Evolutionary conservation across 495 filamentous ascomycete species (phyloP), one percentile per base, ranked within the genome.

Genomic region (Podospora bellae-mahoneyi): DNA sequence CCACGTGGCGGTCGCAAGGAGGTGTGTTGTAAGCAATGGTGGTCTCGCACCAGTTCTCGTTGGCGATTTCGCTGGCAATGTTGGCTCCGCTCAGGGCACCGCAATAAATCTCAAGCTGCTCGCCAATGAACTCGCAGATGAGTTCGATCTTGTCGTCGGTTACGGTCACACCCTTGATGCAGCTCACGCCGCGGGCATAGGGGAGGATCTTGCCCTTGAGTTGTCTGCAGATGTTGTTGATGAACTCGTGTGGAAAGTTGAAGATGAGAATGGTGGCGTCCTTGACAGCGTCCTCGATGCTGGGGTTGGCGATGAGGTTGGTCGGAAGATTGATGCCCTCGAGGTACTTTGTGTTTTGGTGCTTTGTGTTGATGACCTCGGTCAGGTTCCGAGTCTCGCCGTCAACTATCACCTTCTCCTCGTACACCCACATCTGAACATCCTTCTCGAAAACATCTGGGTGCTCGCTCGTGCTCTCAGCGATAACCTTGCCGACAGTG

Each of bases 271-370:
- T 90, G 3, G 92, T 89, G 66, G 92, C 88, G 75, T 90, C 89
- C 74, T 88, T 86, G 72, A 94, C 94, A 5, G 94, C 87, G 68
- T 93, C 90, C 62, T 87, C 84, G 64, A 98, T 79, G 5, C 92
- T 93, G 26, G 96, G 92, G 78, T 96, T 96, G 66, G 96, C 96
- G 71, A 94, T 83, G 64, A 99, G 76, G 79, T 97, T 98, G 62
- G 80, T 71, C 0, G 96, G 96, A n/a, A 99, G 86, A 53, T 83
- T 72, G 75, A 99, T 91, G 66, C 85, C 85, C 53, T 94, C 91
- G 1, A 99, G 91, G 80, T 99, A 99, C 76, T 98, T 99, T 80
- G 96, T 84, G 76, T 99, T 99, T 83, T 99, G 96, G 78, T 99
- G 93, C 71, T 89, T 81, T 28, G 84, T 84, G 82, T 99, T 99